These are phyloP conservation scores for Polyrhizophydium stewartii DNA, from an alignment of 371 early-diverging fungal species.

Conservation along the genomic window DNA sequence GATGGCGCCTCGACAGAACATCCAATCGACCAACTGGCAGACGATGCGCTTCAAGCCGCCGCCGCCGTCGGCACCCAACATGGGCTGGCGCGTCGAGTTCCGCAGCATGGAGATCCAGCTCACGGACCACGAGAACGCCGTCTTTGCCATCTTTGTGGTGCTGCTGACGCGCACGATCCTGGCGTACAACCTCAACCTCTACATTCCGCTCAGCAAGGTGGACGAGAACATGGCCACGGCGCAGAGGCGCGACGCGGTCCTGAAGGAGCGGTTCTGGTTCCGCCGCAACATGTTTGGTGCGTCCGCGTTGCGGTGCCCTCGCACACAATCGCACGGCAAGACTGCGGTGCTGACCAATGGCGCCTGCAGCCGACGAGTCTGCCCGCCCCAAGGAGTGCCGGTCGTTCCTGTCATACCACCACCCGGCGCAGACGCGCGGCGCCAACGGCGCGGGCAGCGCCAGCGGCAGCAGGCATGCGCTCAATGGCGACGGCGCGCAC, in stretches of 20 bases:
- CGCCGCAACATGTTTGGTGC: constrained; percentile 70
- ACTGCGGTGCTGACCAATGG: neutral
- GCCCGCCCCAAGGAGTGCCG: neutral
- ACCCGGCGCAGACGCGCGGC: no score
- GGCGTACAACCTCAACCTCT: constrained; percentile 88
- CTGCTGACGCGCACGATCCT: constrained; percentile 89
- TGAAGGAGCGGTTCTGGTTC: constrained; percentile 84
- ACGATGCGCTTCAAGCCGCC: constrained; percentile 99
- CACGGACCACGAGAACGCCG: constrained; percentile 98
- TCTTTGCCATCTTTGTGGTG: constrained; percentile 91
- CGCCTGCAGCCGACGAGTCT: neutral
- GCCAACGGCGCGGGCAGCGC: neutral
- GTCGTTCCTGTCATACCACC: neutral
- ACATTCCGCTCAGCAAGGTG: constrained; percentile 93
- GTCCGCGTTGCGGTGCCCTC: neutral
- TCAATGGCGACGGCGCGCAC: constrained; percentile 1
- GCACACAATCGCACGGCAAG: no score
- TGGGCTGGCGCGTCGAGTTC: constrained; percentile 99
- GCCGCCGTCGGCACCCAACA: constrained; percentile 71
- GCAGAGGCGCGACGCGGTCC: constrained; percentile 80
- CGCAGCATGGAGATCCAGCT: constrained; percentile 97
- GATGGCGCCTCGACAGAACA: constrained; percentile 58
- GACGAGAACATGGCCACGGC: constrained; percentile 95
- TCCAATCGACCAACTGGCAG: constrained; percentile 99
- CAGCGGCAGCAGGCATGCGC: constrained; percentile 13